Evolutionary conservation across 495 filamentous ascomycete species (phyloP), one percentile per base, ranked within the genome.

Genomic region (Rostrohypoxylon terebratum): DNA sequence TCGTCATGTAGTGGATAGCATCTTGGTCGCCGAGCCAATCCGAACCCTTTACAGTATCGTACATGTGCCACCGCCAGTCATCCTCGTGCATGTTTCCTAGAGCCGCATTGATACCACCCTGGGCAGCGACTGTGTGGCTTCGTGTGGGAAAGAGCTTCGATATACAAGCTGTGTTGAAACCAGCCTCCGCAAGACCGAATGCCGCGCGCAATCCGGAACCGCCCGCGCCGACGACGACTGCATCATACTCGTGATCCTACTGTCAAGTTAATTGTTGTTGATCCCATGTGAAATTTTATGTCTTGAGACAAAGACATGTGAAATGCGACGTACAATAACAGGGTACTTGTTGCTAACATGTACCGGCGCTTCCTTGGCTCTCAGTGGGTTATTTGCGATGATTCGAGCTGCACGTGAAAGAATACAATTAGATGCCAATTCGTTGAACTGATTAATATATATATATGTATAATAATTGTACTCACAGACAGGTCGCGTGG

Each of bases 61-160:
- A 98, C 95, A 98, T 98, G 85, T 98, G 95, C 95, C 95, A 98
- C 82, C 95, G 90, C 95, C 95, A 98, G 85, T 98, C 95, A 81
- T 98, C 95, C 82, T 86, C 85, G 83, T 89, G 84, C 86, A 87
- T 88, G 79, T 98, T 98, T 82, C 95, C 95, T 73, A 98, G 88
- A 50, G 95, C 95, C 72, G 95, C 95, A 83, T 97, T 97, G 85
- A 97, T 97, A 74, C 94, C 94, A 72, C 93, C 93, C 79, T 95
- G 93, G 33, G 95, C 95, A 53, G 95, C 95, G 76, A 98, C 95
- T 18, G 95, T 98, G 84, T 98, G 95, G 82, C 88, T 92, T 87
- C 95, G 87, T 36, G 95, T 98, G 65, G 95, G 95, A 85, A 98
- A 98, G 33, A 98, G 89, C 86, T 98, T 98, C 44, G 93, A 97